Evolutionary conservation across 768 basidiomycete genomes (phyloP).

Genomic region (Auriscalpium vulgare): DNA sequence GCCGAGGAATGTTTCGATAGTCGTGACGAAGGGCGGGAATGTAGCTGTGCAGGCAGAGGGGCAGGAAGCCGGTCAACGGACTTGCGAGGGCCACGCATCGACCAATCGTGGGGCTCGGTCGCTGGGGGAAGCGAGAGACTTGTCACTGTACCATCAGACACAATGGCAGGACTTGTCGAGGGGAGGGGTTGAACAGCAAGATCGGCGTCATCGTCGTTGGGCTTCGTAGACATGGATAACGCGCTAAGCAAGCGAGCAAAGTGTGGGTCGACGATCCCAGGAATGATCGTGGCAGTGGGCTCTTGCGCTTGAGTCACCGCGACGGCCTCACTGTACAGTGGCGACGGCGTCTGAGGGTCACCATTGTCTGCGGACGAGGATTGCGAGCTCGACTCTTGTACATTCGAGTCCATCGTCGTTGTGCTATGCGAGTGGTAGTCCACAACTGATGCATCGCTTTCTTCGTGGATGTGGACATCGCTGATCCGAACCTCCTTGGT

Average conservation of each 20-base stretch:
- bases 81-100: background rate
- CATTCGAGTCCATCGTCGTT: conserved; percentile 25
- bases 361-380: conserved; percentile 53
- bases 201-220: background rate
- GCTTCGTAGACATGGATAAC: conserved; percentile 45
- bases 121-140: background rate
- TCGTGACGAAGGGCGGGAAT: background rate
- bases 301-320: conserved; percentile 24
- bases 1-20: background rate
- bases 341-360: conserved; percentile 59
- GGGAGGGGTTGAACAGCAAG: background rate
- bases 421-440: conserved; percentile 11
- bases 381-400: conserved; percentile 62
- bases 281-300: conserved; percentile 20
- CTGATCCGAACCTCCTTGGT: conserved; percentile 11
- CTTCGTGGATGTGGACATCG: conserved; percentile 16
- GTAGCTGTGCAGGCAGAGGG: background rate
- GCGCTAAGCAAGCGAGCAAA: conserved; percentile 60
- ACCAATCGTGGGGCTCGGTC: conserved; percentile 1
- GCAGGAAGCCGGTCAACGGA: background rate
- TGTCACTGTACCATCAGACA: background rate
- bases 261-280: conserved; percentile 52
- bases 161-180: background rate
- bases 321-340: conserved; percentile 40
- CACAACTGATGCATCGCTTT: conserved; percentile 21